Percentiles rank a stretch among this genome's conserved stretches.
Evolutionary conservation across 768 basidiomycete genomes (phyloP).

Genomic region (Auricularia auricula-judae): DNA sequence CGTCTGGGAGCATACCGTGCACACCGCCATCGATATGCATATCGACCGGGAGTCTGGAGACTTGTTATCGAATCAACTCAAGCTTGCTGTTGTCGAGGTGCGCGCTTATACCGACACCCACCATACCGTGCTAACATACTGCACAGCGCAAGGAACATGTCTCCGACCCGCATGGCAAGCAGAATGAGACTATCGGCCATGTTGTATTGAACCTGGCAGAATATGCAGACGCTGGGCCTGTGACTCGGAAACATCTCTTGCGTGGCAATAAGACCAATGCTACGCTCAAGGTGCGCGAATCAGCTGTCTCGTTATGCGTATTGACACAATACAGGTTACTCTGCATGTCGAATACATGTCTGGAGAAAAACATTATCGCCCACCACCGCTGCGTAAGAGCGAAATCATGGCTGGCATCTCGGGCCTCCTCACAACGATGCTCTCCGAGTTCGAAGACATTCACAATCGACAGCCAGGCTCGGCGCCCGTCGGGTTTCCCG

Average conservation of each 20-base stretch:
- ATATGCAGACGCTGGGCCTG: slow-evolving; percentile 47
- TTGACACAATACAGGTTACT: slow-evolving; percentile 34
- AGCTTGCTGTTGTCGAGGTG: slow-evolving; percentile 53
- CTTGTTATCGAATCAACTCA: slow-evolving; percentile 50
- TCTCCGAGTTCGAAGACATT: neutral
- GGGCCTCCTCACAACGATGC: slow-evolving; percentile 34
- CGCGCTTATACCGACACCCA: neutral
- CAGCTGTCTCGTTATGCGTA: neutral
- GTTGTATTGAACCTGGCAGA: slow-evolving; percentile 66
- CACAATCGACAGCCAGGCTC: neutral
- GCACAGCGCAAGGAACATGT: neutral
- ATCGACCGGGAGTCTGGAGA: slow-evolving; percentile 40
- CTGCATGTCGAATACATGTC: slow-evolving; percentile 44
- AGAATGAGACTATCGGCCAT: slow-evolving; percentile 35
- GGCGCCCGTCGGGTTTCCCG: neutral
- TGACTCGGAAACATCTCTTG: slow-evolving; percentile 57
- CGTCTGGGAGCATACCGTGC: slow-evolving; percentile 47
- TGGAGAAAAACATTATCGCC: slow-evolving; percentile 43
- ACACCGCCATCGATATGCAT: slow-evolving; percentile 47
- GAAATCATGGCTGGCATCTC: slow-evolving; percentile 63
- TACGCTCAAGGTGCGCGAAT: slow-evolving; percentile 46
- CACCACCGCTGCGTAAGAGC: slow-evolving; percentile 59
- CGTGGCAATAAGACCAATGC: slow-evolving; percentile 72
- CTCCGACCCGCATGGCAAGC: slow-evolving; percentile 36
- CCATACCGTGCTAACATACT: neutral